Conservation (phyloP, 2,329 filamentous ascomycete species). For the Ustilaginoidea virens region DNA sequence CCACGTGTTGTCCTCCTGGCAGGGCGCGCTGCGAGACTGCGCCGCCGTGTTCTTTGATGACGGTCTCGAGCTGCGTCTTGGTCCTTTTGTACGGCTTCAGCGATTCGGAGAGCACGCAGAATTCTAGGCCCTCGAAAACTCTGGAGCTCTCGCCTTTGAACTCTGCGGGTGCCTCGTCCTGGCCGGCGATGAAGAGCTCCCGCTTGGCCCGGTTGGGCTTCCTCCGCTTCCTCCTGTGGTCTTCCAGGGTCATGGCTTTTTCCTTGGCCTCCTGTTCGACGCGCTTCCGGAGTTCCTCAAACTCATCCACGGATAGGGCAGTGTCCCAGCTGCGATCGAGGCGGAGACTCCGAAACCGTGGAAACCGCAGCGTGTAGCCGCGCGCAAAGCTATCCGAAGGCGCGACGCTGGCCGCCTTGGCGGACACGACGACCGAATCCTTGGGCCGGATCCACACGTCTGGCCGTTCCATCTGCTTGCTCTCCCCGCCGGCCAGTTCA, state of each 20-base stretch:
- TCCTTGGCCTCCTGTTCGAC: slow-evolving; percentile 57
- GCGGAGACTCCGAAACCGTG: slow-evolving; percentile 69
- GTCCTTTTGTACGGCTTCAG: slow-evolving; percentile 52
- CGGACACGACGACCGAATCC: slow-evolving; percentile 74
- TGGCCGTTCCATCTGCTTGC: slow-evolving; percentile 56
- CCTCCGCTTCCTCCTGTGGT: slow-evolving; percentile 40
- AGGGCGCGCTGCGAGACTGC: slow-evolving; percentile 59
- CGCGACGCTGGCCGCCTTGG: slow-evolving; percentile 72
- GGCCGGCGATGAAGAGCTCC: slow-evolving; percentile 57
- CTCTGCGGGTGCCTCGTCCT: slow-evolving; percentile 26
- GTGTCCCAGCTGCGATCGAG: slow-evolving; percentile 75
- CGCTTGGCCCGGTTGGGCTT: slow-evolving; percentile 48
- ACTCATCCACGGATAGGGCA: slow-evolving; percentile 64
- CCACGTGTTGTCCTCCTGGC: slow-evolving; percentile 41
- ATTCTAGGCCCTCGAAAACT: slow-evolving; percentile 61
- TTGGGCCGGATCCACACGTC: slow-evolving; percentile 88
- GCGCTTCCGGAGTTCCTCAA: slow-evolving; percentile 51
- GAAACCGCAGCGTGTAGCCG: slow-evolving; percentile 71
- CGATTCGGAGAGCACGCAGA: slow-evolving; percentile 73
- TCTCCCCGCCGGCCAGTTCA: slow-evolving; percentile 63
- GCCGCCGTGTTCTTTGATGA: slow-evolving; percentile 76
- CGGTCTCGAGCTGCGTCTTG: slow-evolving; percentile 63
- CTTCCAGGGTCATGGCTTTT: slow-evolving; percentile 65
- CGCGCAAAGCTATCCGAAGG: slow-evolving; percentile 64
- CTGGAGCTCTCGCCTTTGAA: slow-evolving; percentile 44